Percentiles rank a stretch among this genome's conserved stretches.
phyloP scores from a whole-genome alignment of 257 asterid species.

The Solanum pinnatisectum region DNA sequence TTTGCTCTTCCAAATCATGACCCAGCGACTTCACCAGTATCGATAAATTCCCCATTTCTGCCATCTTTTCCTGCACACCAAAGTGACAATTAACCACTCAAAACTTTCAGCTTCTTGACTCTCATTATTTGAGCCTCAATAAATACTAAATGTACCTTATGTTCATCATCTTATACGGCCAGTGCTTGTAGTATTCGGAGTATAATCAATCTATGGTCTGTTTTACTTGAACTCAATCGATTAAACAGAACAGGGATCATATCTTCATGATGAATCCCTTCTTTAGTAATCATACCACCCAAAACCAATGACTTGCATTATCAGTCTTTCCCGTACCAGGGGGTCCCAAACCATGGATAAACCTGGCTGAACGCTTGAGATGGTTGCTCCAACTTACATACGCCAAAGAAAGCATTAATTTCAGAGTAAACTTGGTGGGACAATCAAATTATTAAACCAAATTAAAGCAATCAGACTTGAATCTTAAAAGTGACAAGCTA shows the following conservation, averaged over 20 bases:
- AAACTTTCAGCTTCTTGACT: neutral
- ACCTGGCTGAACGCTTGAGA: constrained; percentile 95
- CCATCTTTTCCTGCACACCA: constrained; percentile 77
- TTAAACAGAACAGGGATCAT: constrained; percentile 29
- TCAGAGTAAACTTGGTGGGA: no score
- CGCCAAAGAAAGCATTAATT: constrained; percentile 1
- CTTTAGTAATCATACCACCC: constrained; percentile 28
- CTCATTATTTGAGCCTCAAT: neutral
- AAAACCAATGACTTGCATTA: constrained; percentile 36
- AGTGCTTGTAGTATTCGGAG: constrained; percentile 42
- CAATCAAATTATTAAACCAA: no score
- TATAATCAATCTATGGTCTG: constrained; percentile 38
- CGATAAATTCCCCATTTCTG: constrained; percentile 35
- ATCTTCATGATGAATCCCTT: constrained; percentile 39
- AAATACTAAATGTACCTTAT: constrained; percentile 41
- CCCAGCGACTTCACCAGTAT: constrained; percentile 58
- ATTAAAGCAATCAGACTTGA: neutral
- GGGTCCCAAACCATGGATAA: constrained; percentile 97
- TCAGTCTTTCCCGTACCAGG: constrained; percentile 99
- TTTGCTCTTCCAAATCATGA: constrained; percentile 53
- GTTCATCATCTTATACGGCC: constrained; percentile 13
- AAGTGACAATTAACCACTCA: constrained; percentile 15
- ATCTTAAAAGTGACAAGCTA: neutral
- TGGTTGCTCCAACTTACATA: constrained; percentile 76
- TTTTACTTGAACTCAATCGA: constrained; percentile 34